phyloP scores from a whole-genome alignment of 169 alveolate species.

The Blepharisma undulans region DNA sequence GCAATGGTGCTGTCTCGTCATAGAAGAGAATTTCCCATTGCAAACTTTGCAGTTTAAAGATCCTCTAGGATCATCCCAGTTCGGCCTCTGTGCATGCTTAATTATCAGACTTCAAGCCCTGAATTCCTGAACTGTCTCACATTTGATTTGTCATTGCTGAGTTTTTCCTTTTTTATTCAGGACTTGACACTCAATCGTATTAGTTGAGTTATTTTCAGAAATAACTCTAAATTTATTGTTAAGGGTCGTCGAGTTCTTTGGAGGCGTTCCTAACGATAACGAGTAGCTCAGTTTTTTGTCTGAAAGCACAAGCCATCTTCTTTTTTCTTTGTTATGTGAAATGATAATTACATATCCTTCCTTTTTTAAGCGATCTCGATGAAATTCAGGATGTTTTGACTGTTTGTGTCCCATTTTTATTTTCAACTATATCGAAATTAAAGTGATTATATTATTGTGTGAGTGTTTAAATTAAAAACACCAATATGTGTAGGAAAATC shows the following conservation, averaged over 20 bases:
- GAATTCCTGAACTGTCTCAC: not conserved
- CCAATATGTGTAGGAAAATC: not conserved
- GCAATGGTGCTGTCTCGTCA: constrained; percentile 1
- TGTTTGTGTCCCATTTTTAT: not conserved
- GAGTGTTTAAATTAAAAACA: not conserved
- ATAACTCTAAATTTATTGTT: not conserved
- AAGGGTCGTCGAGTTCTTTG: not conserved
- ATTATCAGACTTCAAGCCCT: not conserved
- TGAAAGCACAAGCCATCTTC: not conserved
- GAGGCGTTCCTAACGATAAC: not conserved
- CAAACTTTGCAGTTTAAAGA: not conserved
- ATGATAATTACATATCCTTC: not conserved
- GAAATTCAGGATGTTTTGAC: not conserved
- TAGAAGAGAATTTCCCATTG: not conserved
- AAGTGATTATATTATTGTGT: not conserved
- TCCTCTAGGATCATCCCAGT: not conserved
- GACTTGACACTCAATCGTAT: not conserved
- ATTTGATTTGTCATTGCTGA: not conserved
- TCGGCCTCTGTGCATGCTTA: not conserved
- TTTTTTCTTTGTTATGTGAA: not conserved
- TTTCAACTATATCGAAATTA: not conserved
- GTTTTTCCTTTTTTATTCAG: not conserved
- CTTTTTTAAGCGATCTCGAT: not conserved
- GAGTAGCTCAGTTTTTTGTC: not conserved
- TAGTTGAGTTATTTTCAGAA: not conserved